These are phyloP conservation scores for Nothophaeocryptopus gaeumannii DNA, from an alignment of 2,329 filamentous ascomycete genomes.

Conservation along the genomic window DNA sequence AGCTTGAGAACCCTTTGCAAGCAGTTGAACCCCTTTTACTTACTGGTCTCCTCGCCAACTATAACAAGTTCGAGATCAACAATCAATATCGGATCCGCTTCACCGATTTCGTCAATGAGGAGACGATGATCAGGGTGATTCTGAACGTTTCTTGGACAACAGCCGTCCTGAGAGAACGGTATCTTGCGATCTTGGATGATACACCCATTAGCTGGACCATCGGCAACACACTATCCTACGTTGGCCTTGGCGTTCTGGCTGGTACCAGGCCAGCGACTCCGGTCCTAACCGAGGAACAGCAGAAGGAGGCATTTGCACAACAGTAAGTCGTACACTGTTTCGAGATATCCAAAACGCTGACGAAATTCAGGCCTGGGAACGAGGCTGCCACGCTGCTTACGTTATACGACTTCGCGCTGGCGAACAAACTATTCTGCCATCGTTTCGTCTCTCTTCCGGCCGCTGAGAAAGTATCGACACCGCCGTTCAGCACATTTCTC, in stretches of 20 bases:
- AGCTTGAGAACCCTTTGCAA: conserved; percentile 63
- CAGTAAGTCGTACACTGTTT: conserved; percentile 57
- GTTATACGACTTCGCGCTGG: conserved; percentile 88
- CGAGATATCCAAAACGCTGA: conserved; percentile 14
- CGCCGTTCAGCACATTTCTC: conserved; percentile 71
- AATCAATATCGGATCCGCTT: conserved; percentile 91
- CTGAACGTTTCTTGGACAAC: conserved; percentile 71
- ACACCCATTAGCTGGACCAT: conserved; percentile 86
- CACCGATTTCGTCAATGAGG: conserved; percentile 93
- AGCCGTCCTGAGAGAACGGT: conserved; percentile 65
- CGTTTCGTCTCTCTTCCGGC: conserved; percentile 62
- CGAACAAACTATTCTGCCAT: conserved; percentile 92
- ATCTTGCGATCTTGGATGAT: conserved; percentile 85
- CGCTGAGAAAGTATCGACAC: conserved; percentile 34
- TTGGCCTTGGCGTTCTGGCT: conserved; percentile 75
- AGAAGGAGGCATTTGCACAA: conserved; percentile 74
- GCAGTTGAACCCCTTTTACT: conserved; percentile 72
- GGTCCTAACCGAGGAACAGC: conserved; percentile 71
- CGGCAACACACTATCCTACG: conserved; percentile 74
- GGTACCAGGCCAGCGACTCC: conserved; percentile 56
- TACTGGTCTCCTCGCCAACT: conserved; percentile 85
- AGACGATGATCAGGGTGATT: conserved; percentile 78
- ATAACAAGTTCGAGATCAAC: conserved; percentile 99
- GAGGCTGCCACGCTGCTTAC: conserved; percentile 78
- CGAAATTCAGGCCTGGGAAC: conserved; percentile 65